phyloP scores from a whole-genome alignment of 2,329 filamentous ascomycete genomes.

The Cytospora mali region DNA sequence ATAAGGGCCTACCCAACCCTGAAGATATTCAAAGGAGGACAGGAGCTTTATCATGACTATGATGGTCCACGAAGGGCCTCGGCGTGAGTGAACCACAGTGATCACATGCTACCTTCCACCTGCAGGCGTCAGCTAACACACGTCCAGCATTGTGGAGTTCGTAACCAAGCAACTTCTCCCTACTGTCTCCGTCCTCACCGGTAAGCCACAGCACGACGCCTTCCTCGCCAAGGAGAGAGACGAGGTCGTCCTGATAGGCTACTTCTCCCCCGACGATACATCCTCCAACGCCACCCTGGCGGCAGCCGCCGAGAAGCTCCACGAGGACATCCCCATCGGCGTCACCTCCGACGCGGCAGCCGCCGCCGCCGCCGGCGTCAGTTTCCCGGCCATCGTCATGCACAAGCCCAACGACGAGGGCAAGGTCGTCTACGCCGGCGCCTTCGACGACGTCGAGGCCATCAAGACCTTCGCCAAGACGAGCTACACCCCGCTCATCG shows the following conservation, averaged over 20 bases:
- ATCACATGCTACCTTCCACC: neutral
- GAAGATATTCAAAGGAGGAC: conserved; percentile 93
- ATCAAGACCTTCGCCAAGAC: conserved; percentile 85
- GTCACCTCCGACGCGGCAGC: conserved; percentile 79
- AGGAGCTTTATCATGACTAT: conserved; percentile 80
- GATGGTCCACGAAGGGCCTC: conserved; percentile 85
- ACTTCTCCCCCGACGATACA: conserved; percentile 79
- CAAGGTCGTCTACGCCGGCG: conserved; percentile 79
- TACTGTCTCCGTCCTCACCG: conserved; percentile 79
- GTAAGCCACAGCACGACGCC: conserved; percentile 84
- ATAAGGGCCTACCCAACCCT: conserved; percentile 98
- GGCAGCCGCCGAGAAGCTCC: conserved; percentile 71
- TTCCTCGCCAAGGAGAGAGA: conserved; percentile 94
- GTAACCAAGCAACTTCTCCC: conserved; percentile 98
- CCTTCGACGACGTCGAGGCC: conserved; percentile 73
- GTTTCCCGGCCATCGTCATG: conserved; percentile 82
- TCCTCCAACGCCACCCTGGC: conserved; percentile 82
- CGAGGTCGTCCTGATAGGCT: conserved; percentile 92
- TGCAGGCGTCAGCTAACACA: neutral
- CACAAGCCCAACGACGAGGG: conserved; percentile 99
- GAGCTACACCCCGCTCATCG: conserved; percentile 84
- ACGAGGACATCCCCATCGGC: conserved; percentile 92
- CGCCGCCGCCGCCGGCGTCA: conserved; percentile 87
- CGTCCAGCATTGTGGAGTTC: conserved; percentile 69
- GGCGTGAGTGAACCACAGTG: conserved; percentile 52